Evolutionary conservation across 331 rosid species (phyloP), one percentile per base, ranked within the genome.

Genomic region (Pyrus hybrid): DNA sequence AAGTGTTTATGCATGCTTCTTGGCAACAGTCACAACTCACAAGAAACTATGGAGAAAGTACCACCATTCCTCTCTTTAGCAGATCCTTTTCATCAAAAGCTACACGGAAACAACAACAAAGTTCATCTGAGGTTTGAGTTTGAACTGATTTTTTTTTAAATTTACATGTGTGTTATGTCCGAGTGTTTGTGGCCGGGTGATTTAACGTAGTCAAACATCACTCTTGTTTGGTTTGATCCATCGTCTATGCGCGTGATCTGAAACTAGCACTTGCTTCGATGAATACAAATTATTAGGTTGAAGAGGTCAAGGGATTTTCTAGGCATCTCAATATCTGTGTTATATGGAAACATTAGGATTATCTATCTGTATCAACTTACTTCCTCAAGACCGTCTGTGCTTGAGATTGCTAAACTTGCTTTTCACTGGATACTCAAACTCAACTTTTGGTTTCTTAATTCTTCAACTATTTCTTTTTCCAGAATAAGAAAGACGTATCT

Each of bases 401-500:
- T 7, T 76, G 26, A 63, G 23, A 32, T 61, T 43, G 56, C 58
- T 26, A 2, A 18, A 26, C 37, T 25, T 21, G 18, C 13, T 56
- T 63, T 29, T 45, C 29, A 29, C 56, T 8, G 1, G 56, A 71
- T n/a, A 67, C 71, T 67, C 33, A 53, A 37, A 67, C 11, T 11
- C 7, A 33, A 72, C 56, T 21, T 33, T 33, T 25, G n/a, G 51
- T 66, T 72, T 66, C 83, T 74, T 77, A 64, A 54, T 68, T 35
- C 64, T 20, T 71, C 35, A 51, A 28, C 9, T 35, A 11, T 68
- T 86, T 79, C 25, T 71, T 16, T 70, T 86, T 76, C 63, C 88
- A 94, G 99, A 73, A 81, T 61, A 89, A 84, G 84, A 94, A 92
- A 78, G 99, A 90, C 28, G 28, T 94, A 74, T 75, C 96, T n/a